These are phyloP conservation scores for Pontederia paniculata DNA, from an alignment of 176 grass and related monocot species.

Conservation along the genomic window DNA sequence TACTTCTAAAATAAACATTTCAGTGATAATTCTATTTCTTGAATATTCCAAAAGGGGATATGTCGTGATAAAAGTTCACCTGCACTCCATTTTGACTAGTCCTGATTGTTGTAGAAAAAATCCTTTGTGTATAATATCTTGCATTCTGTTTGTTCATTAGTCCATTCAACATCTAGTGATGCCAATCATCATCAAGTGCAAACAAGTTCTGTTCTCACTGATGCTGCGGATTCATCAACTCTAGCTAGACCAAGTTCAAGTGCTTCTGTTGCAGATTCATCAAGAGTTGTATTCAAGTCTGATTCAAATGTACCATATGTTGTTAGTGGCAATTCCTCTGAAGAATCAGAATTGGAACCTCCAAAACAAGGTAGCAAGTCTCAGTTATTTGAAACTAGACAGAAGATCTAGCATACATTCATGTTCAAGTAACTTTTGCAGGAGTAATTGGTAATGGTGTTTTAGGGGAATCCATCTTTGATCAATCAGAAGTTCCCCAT, in stretches of 20 bases:
- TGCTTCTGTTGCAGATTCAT: slow-evolving; percentile 24
- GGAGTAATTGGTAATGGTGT: slow-evolving; percentile 52
- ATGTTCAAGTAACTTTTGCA: slow-evolving; percentile 18
- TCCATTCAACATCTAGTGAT: slow-evolving; percentile 56
- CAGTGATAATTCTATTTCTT: no score
- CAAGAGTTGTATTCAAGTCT: slow-evolving; percentile 12
- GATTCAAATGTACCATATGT: no score
- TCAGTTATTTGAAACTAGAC: slow-evolving; percentile 19
- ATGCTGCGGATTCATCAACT: slow-evolving; percentile 19
- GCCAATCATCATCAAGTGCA: slow-evolving; percentile 44
- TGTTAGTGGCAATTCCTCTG: slow-evolving; percentile 22
- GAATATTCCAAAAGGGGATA: no score
- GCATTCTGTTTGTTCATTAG: background rate
- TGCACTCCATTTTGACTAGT: no score
- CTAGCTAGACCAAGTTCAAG: slow-evolving; percentile 29
- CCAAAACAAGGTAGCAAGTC: slow-evolving; percentile 10
- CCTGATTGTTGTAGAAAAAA: no score
- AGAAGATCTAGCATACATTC: slow-evolving; percentile 20
- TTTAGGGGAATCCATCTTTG: slow-evolving; percentile 39
- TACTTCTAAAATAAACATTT: no score
- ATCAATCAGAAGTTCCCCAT: slow-evolving; percentile 27
- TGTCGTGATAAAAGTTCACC: no score
- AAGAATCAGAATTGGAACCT: slow-evolving; percentile 22
- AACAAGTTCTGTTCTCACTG: slow-evolving; percentile 35
- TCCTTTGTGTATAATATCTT: no score